Evolutionary conservation across 805 yeast genomes (phyloP), one percentile per base, ranked within the genome.

Genomic region (Zygosaccharomyces siamensis): DNA sequence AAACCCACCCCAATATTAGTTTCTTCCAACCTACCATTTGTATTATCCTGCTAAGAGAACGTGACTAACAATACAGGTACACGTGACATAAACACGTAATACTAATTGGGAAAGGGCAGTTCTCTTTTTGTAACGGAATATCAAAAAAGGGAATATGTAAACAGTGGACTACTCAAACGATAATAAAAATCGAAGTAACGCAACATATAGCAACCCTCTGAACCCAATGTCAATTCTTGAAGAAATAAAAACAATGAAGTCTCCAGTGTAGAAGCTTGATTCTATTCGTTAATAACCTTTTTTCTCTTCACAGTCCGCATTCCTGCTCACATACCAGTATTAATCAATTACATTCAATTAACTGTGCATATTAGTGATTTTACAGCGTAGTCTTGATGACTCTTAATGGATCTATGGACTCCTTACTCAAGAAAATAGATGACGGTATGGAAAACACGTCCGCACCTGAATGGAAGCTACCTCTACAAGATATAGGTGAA

Each of bases 351-450:
- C 18, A 16, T 1, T 33, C 6, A 16, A 6, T 14, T 33, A 14
- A 33, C 20, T 14, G 3, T 33, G 21, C 21, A 16, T n/a, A 14
- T 5, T 10, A 33, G 21, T 16, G 7, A 10, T 14, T 14, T 21
- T 16, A 2, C 16, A 16, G 8, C 37, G 6, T 14, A 7, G 16
- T 28, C 44, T 20, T 30, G 27, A 41, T 41, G 44, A 28, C 44
- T 41, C 18, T 41, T 12, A 30, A 41, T 41, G 51, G 56, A n/a
- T 58, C 66, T 4, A 59, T 64, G 49, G 61, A 63, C 39, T 57
- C 64, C 7, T 40, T 64, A 27, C 55, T 65, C 31, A 58, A 58
- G 28, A 68, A 64, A 44, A 64, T 65, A 14, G 69, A 65, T 20
- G 51, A 56, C 38, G 69, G 63, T 43, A 53, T 64, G 53, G 57